Conservation (phyloP, 768 basidiomycete genomes). For the Lentinula lateritia region DNA sequence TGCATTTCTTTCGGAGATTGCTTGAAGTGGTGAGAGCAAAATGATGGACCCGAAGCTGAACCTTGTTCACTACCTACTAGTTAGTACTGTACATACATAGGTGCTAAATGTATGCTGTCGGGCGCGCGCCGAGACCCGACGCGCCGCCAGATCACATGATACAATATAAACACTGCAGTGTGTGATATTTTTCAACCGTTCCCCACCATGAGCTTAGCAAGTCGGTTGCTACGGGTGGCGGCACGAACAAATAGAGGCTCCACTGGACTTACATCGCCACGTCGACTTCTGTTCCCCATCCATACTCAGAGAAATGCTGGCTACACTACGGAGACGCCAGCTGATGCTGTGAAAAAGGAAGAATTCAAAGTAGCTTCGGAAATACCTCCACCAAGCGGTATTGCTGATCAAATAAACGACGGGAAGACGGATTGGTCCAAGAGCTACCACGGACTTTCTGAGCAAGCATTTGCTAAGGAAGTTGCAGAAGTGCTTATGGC, state of each 20-base stretch:
- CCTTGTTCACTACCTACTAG: no score
- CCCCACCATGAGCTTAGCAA: background rate
- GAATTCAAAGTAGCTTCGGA: constrained; percentile 6
- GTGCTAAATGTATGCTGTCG: no score
- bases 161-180: no score
- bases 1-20: no score
- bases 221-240: background rate
- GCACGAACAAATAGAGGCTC: background rate
- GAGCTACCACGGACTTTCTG: constrained; percentile 78
- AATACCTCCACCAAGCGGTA: constrained; percentile 2
- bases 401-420: background rate
- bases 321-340: background rate
- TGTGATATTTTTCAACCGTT: background rate
- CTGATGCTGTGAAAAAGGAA: background rate
- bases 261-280: background rate
- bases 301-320: background rate
- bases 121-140: no score
- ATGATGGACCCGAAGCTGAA: no score
- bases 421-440: constrained; percentile 76
- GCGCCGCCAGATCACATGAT: background rate
- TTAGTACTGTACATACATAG: no score
- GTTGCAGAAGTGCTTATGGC: constrained; percentile 66
- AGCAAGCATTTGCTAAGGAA: constrained; percentile 73
- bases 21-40: no score
- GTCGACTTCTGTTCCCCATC: background rate